Evolutionary conservation across 2,329 filamentous ascomycete genomes (phyloP).

Genomic region (Ascochyta viciae-villosae): DNA sequence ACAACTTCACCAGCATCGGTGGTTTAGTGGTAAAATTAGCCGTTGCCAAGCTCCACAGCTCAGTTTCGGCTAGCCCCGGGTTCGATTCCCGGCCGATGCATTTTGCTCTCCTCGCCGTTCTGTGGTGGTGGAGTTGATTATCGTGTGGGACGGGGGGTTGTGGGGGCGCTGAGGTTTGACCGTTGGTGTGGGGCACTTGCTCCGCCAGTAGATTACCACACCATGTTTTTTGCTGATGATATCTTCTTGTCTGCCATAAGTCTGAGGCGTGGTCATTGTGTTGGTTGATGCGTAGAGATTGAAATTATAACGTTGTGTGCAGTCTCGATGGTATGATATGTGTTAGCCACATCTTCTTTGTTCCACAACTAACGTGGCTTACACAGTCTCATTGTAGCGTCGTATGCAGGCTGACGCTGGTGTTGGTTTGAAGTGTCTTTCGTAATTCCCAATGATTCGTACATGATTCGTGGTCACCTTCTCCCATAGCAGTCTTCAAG

Average conservation of each 20-base stretch:
- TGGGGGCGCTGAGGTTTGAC: too few relatives aligned
- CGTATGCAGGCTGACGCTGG: neutral
- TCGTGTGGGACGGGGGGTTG: too few relatives aligned
- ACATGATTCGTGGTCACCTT: neutral
- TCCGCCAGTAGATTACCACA: too few relatives aligned
- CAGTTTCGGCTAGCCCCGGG: neutral
- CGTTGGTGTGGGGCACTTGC: too few relatives aligned
- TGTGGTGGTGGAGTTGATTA: neutral
- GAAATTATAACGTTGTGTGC: neutral
- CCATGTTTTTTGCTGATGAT: too few relatives aligned
- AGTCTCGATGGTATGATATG: neutral
- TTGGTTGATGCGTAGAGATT: too few relatives aligned
- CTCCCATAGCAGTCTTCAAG: constrained; percentile 13
- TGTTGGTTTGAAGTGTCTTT: neutral
- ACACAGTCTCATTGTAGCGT: neutral
- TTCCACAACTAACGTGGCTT: neutral
- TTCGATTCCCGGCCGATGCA: neutral
- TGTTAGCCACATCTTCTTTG: neutral
- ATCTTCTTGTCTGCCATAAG: too few relatives aligned
- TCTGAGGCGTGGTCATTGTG: too few relatives aligned
- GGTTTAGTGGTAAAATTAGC: neutral
- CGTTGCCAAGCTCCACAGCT: neutral
- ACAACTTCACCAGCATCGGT: too few relatives aligned
- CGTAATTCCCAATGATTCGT: neutral
- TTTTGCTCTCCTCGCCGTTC: neutral